Base-by-base conservation (phyloP, 1,284 basidiomycete genomes). In the Puccinia coronata region DNA sequence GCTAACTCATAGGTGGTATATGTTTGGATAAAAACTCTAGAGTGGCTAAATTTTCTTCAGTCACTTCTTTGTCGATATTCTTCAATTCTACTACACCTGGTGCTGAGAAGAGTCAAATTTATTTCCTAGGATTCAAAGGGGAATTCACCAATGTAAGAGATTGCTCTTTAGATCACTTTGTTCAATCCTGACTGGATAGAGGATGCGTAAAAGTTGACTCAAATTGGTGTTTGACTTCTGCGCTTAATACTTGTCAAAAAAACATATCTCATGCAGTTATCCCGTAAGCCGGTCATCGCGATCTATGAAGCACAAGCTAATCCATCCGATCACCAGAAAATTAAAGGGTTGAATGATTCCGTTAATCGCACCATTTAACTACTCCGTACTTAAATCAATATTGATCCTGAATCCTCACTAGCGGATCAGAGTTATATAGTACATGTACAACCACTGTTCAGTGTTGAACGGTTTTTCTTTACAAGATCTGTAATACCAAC, bases 301-400 rank as follows among this genome's bases (percentile, higher is more conserved):
- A 91, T 93, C 11, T 94, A 94, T 84, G 92, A 94, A 85, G 87
- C 92, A 0, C 91, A 91, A 84, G 91, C 92, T 9, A 93, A 92
- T 82, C 87, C 91, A 41, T 92, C 92, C 0, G 92, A 94, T 84
- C 93, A 93, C 83, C 88, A 91, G 82, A 93, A 92, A 86, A 92
- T 93, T 77, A 90, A 90, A 83, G 92, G 92, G 20, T 90, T 89
- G 61, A 90, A 91, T 20, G 72, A 75, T 61, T 39, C 51, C 23
- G n/a, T 75, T n/a, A 0, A 61, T 39, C n/a, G 31, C 18, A 39
- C 72, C 9, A 61, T 75, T 61, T 75, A 61, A 47, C 47, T 4
- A 69, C 23, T 39, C 16, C 59, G 1, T n/a, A n/a, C n/a, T n/a
- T n/a, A n/a, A n/a, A n/a, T n/a, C n/a, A n/a, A n/a, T n/a, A 6